phyloP scores from a whole-genome alignment of 2,329 filamentous ascomycete species.

The Neopestalotiopsis clavispora region DNA sequence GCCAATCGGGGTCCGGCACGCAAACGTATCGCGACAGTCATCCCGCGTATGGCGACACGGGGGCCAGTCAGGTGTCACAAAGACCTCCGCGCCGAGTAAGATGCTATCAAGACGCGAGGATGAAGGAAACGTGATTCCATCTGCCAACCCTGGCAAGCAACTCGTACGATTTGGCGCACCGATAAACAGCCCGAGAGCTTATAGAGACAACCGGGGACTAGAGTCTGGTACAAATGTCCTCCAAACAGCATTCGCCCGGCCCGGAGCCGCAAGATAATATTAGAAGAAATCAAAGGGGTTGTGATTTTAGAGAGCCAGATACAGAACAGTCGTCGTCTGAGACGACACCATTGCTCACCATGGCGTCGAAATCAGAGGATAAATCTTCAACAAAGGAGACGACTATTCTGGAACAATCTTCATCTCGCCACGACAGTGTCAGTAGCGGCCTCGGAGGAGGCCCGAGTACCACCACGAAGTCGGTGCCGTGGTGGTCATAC shows the following conservation, averaged over 20 bases:
- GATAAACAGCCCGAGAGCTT: background rate
- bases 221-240: background rate
- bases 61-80: background rate
- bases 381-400: background rate
- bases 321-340: conserved; percentile 14
- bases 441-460: background rate
- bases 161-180: background rate
- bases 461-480: background rate
- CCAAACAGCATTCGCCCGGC: background rate
- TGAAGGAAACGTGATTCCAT: background rate
- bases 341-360: conserved; percentile 10
- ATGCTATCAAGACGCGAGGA: background rate
- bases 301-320: background rate
- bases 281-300: background rate
- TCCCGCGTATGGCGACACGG: conserved; percentile 5
- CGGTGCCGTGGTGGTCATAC: conserved; percentile 29
- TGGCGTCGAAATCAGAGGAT: conserved; percentile 2
- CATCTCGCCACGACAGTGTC: background rate
- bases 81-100: background rate
- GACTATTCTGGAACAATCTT: background rate
- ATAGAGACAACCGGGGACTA: background rate
- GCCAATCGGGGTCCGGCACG: background rate
- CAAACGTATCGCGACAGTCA: conserved; percentile 7
- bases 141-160: background rate
- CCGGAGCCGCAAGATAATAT: background rate